Evolutionary conservation across 345 rosid species (phyloP), one percentile per base, ranked within the genome.

Genomic region (Dimocarpus longan): DNA sequence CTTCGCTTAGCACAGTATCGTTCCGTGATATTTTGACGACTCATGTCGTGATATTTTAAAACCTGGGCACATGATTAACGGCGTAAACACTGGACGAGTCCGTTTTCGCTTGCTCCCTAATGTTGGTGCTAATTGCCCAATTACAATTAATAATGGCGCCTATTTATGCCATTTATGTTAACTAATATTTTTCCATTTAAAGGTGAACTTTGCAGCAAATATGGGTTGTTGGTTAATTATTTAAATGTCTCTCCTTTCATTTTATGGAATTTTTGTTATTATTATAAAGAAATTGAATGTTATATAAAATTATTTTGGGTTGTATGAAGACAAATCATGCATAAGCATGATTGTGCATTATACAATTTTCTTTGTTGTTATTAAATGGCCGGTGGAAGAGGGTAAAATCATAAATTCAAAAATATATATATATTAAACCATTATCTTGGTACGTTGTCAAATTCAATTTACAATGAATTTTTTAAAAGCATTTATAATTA

Each of bases 61-160:
- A n/a, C 66, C 26, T 68, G 15, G 78, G 12, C 22, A 16, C 77
- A 21, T 66, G 59, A 28, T 76, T 68, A 63, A 28, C 50, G 80
- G 83, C 83, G 77, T 11, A 40, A 83, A 8, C 50, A 32, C 66
- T 60, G 80, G 82, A 24, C 66, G 62, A 6, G 40, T 5, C 39
- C 60, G 5, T 1, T 13, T 65, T 75, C 8, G n/a, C 62, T 22
- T 19, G 5, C 3, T 71, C 26, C 42, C 32, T 4, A 19, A 0
- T 0, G 0, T 15, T 0, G 8, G 3, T 16, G 26, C 26, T 24
- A 73, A 42, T 6, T 8, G 13, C 65, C 21, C 65, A 10, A 60
- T 60, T 7, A 21, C 8, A 60, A 60, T 60, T 10, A 52, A 52
- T 52, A 10, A 52, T 52, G 57, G 57, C 9, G 16, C 57, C 18